Evolutionary conservation across 192 early-diverging fungal genomes (phyloP).

Genomic region (Allomyces macrogynus): DNA sequence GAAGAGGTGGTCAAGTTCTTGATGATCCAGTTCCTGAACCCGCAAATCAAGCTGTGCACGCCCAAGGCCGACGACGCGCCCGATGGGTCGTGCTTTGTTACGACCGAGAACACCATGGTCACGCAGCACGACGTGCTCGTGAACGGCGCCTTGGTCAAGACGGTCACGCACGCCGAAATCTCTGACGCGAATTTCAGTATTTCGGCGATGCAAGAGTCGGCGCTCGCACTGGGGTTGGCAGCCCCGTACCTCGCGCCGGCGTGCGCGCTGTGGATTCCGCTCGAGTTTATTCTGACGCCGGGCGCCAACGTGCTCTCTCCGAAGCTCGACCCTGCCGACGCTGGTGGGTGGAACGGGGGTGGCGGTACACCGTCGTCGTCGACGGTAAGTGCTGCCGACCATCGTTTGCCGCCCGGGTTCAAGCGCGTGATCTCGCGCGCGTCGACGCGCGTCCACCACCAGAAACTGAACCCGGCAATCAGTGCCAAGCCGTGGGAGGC

Average conservation of each 20-base stretch:
- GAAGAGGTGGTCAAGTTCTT: neutral
- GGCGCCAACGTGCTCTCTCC: neutral
- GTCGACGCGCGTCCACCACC: neutral
- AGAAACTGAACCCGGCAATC: neutral
- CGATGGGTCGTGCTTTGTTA: neutral
- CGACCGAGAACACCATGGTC: neutral
- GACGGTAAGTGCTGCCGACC: no score
- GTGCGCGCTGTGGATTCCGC: neutral
- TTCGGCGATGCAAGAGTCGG: neutral
- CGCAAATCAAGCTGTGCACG: neutral
- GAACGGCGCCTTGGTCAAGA: neutral
- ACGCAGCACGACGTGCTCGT: neutral
- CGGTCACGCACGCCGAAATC: neutral
- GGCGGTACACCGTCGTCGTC: no score
- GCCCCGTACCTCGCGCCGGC: neutral
- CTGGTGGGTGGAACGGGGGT: no score
- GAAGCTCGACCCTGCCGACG: neutral
- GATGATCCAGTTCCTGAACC: neutral
- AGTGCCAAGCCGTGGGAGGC: neutral
- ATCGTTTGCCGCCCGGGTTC: neutral
- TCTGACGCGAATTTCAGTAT: neutral
- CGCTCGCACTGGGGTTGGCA: neutral
- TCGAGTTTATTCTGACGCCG: neutral
- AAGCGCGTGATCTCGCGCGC: neutral
- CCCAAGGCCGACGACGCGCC: neutral